Evolutionary conservation across 148 eudicot genomes (phyloP).

Genomic region (Rhododendron ovatum): DNA sequence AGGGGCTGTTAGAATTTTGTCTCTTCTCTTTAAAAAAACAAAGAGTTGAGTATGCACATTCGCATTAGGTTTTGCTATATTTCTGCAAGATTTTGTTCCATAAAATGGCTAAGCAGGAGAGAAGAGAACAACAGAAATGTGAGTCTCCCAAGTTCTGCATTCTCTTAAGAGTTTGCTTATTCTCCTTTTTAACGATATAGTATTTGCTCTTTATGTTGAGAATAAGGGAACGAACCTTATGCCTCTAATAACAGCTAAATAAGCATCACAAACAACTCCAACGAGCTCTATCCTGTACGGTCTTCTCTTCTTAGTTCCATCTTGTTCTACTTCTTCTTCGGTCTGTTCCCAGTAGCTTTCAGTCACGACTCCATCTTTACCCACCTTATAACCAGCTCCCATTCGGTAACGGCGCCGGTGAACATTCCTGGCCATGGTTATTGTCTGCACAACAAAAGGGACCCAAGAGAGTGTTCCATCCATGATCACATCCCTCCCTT

Average conservation of each 20-base stretch:
- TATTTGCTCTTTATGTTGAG: neutral
- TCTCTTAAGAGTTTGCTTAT: neutral
- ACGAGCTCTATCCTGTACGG: constrained; percentile 98
- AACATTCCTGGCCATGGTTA: constrained; percentile 98
- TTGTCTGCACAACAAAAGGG: constrained; percentile 96
- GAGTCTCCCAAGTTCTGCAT: neutral
- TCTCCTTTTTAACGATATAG: neutral
- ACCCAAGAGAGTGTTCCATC: constrained; percentile 98
- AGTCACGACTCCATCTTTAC: constrained; percentile 55
- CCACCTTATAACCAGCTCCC: constrained; percentile 91
- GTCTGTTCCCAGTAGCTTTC: constrained; percentile 95
- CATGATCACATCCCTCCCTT: constrained; percentile 97
- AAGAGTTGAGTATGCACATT: neutral
- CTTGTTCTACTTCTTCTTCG: constrained; percentile 62
- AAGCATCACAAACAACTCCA: constrained; percentile 97
- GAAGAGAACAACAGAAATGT: neutral
- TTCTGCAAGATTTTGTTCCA: neutral
- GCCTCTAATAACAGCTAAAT: constrained; percentile 92
- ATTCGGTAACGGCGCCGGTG: constrained; percentile 88
- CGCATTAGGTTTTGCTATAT: neutral
- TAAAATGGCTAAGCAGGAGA: neutral
- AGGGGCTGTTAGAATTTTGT: neutral
- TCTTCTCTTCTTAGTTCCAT: constrained; percentile 58
- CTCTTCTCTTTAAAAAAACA: neutral
- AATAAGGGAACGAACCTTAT: constrained; percentile 49